Conservation (phyloP, 108 stramenopile species). For the Nitzschia inconspicua region DNA sequence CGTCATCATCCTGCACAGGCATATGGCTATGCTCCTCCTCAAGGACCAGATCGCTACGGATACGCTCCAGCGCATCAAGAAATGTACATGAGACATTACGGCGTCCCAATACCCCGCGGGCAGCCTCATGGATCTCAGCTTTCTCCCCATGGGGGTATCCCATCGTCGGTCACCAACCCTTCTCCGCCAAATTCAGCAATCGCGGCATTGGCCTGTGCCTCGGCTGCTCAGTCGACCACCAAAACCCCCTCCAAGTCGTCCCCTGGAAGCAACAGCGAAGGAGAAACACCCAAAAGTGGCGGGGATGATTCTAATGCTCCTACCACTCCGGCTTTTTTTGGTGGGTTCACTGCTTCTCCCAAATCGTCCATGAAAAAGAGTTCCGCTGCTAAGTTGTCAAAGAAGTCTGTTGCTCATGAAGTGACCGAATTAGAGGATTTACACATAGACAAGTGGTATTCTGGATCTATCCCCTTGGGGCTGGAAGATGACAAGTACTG, state of each 20-base stretch:
- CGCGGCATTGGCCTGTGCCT: no score
- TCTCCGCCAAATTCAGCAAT: no score
- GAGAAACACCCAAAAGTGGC: no score
- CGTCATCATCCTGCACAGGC: conserved; percentile 19
- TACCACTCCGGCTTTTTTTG: background rate
- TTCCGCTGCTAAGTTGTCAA: background rate
- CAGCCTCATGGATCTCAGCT: background rate
- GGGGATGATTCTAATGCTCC: background rate
- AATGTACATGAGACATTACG: background rate
- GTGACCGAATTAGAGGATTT: conserved; percentile 4
- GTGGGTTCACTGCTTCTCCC: background rate
- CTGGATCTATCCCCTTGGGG: conserved; percentile 60
- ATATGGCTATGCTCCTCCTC: background rate
- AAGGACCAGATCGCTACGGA: conserved; percentile 18
- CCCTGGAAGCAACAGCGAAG: no score
- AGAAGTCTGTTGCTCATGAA: conserved; percentile 4
- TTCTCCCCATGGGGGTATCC: no score
- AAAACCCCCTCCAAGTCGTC: no score
- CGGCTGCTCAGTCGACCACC: no score
- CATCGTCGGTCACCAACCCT: no score
- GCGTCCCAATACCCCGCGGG: background rate
- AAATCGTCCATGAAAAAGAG: background rate
- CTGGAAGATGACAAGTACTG: conserved; percentile 81
- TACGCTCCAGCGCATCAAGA: background rate
- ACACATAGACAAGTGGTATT: conserved; percentile 39